phyloP scores from a whole-genome alignment of 371 early-diverging fungal species.

The Sporodiniella umbellata region DNA sequence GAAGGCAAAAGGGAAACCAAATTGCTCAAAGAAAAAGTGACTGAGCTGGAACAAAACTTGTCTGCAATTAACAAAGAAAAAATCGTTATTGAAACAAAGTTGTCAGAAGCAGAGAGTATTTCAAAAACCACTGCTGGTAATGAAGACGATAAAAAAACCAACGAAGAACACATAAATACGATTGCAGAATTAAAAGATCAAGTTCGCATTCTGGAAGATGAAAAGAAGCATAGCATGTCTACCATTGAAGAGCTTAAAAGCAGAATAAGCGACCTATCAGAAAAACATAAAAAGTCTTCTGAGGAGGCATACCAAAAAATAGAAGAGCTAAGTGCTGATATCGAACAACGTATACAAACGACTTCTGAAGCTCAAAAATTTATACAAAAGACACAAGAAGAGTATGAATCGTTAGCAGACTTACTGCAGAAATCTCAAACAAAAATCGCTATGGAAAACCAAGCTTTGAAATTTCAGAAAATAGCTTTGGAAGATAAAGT shows the following conservation, averaged over 20 bases:
- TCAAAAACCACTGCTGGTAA: background rate
- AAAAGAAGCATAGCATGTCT: conserved; percentile 4
- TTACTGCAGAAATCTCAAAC: conserved; percentile 13
- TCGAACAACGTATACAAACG: conserved; percentile 4
- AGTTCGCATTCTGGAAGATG: conserved; percentile 8
- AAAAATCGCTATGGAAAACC: conserved; percentile 17
- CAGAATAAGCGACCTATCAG: background rate
- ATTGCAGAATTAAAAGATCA: conserved; percentile 15
- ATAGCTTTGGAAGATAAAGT: conserved; percentile 1
- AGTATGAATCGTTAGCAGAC: conserved; percentile 19
- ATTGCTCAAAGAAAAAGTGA: conserved; percentile 9
- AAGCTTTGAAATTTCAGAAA: conserved; percentile 12
- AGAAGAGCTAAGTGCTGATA: conserved; percentile 5
- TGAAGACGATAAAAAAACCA: background rate
- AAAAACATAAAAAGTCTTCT: conserved; percentile 2
- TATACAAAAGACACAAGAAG: conserved; percentile 3
- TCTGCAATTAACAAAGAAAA: conserved; percentile 10
- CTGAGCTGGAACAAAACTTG: conserved; percentile 8
- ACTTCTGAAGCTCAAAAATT: conserved; percentile 5
- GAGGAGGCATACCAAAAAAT: conserved; percentile 1
- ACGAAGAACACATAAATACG: conserved; percentile 5
- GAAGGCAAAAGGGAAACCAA: conserved; percentile 10
- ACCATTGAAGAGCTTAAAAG: conserved; percentile 2
- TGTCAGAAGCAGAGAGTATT: conserved; percentile 9
- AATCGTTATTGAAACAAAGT: conserved; percentile 14